Conservation (phyloP, 345 rosid genomes). For the Dovyalis caffra region DNA sequence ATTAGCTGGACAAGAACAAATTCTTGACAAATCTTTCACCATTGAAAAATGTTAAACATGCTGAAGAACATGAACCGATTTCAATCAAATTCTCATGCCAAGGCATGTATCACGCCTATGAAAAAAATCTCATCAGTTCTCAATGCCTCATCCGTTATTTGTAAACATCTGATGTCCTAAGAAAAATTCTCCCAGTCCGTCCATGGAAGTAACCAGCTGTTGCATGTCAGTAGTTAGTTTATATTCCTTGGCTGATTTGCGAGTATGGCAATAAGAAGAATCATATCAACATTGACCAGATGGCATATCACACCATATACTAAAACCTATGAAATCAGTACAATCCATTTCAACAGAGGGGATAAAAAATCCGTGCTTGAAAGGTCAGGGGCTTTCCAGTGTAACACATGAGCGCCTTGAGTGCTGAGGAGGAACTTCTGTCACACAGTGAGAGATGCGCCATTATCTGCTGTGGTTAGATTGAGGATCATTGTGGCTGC, state of each 20-base stretch:
- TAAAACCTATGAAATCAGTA: too few relatives aligned
- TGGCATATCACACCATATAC: too few relatives aligned
- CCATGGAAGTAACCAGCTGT: neutral
- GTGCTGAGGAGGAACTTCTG: neutral
- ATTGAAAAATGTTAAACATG: too few relatives aligned
- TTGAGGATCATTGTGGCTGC: constrained; percentile 86
- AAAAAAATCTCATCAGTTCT: too few relatives aligned
- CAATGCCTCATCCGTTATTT: too few relatives aligned
- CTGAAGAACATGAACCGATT: too few relatives aligned
- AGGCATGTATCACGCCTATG: too few relatives aligned
- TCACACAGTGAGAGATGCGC: constrained; percentile 84
- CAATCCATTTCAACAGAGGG: neutral
- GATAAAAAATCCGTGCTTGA: neutral
- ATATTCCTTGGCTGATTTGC: neutral
- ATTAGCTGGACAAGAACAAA: too few relatives aligned
- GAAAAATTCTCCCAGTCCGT: neutral
- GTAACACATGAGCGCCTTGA: neutral
- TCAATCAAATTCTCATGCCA: too few relatives aligned
- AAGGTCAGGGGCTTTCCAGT: neutral
- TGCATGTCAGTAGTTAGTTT: neutral
- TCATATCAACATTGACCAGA: too few relatives aligned
- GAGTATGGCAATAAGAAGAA: too few relatives aligned
- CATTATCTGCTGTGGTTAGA: constrained; percentile 85
- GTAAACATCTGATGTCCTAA: neutral
- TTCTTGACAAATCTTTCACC: too few relatives aligned